phyloP scores from a whole-genome alignment of 2,329 filamentous ascomycete species.

The Chrysosporium keratinophilum region DNA sequence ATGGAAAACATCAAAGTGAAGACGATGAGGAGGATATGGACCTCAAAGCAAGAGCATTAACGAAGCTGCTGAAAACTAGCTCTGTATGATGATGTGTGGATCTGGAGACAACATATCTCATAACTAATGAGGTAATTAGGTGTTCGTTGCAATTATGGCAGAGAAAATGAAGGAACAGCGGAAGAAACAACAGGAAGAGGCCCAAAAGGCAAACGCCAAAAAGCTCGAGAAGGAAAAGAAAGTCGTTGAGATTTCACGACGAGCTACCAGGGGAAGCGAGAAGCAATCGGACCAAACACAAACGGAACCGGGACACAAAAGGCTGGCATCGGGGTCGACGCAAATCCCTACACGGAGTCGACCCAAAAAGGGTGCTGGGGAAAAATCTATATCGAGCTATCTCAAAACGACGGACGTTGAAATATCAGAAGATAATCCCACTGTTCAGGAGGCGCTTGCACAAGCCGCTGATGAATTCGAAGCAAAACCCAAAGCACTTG shows the following conservation, averaged over 20 bases:
- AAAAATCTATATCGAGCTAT: constrained; percentile 47
- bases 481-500: constrained; percentile 50
- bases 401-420: constrained; percentile 51
- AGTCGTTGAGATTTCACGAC: constrained; percentile 18
- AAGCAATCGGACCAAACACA: constrained; percentile 16
- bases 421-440: constrained; percentile 43
- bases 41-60: constrained; percentile 35
- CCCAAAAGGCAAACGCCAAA: constrained; percentile 30
- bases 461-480: constrained; percentile 49
- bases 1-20: constrained; percentile 11
- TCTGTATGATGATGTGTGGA: constrained; percentile 23
- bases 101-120: not conserved
- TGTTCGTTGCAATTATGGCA: constrained; percentile 42
- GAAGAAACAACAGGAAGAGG: constrained; percentile 37
- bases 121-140: constrained; percentile 20
- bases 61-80: constrained; percentile 38
- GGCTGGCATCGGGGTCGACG: constrained; percentile 1
- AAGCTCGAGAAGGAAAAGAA: constrained; percentile 22
- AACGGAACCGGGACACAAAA: constrained; percentile 14
- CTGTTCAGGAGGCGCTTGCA: constrained; percentile 48
- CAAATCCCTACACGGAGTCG: constrained; percentile 22
- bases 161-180: constrained; percentile 40
- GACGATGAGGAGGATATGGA: constrained; percentile 33
- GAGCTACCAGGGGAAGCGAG: constrained; percentile 27
- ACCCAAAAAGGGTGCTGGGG: constrained; percentile 22